Base-by-base conservation (phyloP, 2,329 filamentous ascomycete species). In the Cladophialophora immunda region DNA sequence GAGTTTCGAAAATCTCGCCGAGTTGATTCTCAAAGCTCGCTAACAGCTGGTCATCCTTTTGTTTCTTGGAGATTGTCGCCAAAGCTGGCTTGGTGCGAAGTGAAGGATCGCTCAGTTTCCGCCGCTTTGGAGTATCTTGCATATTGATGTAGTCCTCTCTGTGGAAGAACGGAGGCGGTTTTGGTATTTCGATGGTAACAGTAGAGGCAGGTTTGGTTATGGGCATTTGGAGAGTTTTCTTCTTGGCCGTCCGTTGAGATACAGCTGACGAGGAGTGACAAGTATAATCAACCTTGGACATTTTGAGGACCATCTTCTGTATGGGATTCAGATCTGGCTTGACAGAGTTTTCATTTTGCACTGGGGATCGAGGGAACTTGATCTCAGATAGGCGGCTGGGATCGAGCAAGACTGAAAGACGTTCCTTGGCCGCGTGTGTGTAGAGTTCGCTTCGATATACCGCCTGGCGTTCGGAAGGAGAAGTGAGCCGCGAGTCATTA, bases 41-140 rank as follows among this genome's bases (percentile, higher is more conserved):
- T 82, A 54, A 94, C 84, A 52, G 92, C 90, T 11, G 87, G 72
- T 97, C 90, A 4, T 90, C 91, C 74, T 93, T 89, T 73, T 96
- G 90, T 58, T 90, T 90, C 77, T 97, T 92, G 74, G 96, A 93
- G 65, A 75, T 79, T 2, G 93, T 82, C 50, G 87, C 88, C 53
- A 89, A 79, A 17, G 87, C 83, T 22, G 90, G 81, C 2, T 87
- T 78, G 58, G 86, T 87, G 63, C 87, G 85, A 13, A 86, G 83
- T 7, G 82, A 84, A 58, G 85, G 81, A 22, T 80, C 79, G 67
- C 86, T 89, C 64, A 84, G 76, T 73, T 87, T 90, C 70, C 86
- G 75, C 66, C 76, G 73, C 58, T 78, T 76, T 11, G 75, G 69
- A 15, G 75, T 73, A 41, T 78, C 75, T 52, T 80, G 76, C 65